Evolutionary conservation across 495 filamentous ascomycete species (phyloP).

Genomic region (Aspergillus wentii): DNA sequence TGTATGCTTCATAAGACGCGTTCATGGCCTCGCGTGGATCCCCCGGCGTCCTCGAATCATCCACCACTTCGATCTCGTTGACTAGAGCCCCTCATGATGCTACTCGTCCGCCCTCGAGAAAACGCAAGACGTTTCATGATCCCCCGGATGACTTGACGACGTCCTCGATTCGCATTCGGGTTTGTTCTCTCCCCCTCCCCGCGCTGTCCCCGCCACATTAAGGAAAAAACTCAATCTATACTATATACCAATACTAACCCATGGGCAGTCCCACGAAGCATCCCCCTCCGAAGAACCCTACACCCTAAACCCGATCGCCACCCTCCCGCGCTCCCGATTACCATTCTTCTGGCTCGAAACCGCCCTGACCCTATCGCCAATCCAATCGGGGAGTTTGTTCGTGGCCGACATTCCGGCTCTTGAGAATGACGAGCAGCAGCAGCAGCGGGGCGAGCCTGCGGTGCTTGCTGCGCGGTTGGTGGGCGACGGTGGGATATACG

Average conservation of each 20-base stretch:
- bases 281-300: conserved; percentile 53
- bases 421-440: conserved; percentile 47
- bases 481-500: conserved; percentile 55
- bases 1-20: conserved; percentile 14
- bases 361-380: conserved; percentile 46
- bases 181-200: too few relatives aligned
- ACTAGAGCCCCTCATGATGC: conserved; percentile 24
- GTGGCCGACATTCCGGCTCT: conserved; percentile 57
- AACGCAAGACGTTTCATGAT: conserved; percentile 26
- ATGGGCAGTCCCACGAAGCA: conserved; percentile 52
- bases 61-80: conserved; percentile 30
- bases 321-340: conserved; percentile 56
- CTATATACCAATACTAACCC: not conserved
- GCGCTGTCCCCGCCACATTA: too few relatives aligned
- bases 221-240: too few relatives aligned
- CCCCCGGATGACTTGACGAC: conserved; percentile 18
- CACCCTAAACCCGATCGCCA: conserved; percentile 54
- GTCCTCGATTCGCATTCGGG: conserved; percentile 30
- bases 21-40: conserved; percentile 35
- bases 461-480: conserved; percentile 66
- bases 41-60: conserved; percentile 28
- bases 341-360: conserved; percentile 57
- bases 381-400: conserved; percentile 49
- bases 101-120: conserved; percentile 22
- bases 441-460: conserved; percentile 15